Base-by-base conservation (phyloP, 2,329 filamentous ascomycete genomes). In the Scedosporium minutisporum region DNA sequence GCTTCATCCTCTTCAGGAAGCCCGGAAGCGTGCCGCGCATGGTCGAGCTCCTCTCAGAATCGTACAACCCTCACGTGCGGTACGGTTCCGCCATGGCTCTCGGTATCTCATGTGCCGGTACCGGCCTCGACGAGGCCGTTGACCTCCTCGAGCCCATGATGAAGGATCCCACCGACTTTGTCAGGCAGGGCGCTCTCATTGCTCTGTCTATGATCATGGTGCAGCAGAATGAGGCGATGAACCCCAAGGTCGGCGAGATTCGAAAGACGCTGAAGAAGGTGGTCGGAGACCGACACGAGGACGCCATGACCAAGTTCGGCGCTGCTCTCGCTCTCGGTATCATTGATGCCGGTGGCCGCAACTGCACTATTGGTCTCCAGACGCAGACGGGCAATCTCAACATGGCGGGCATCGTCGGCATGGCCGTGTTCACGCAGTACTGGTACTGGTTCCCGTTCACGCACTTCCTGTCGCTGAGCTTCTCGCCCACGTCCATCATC, bases 391-490 rank as follows among this genome's bases (percentile, higher is more conserved):
- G 96, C 66, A 99, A 97, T 73, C 86, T 99, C 67, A 97, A 99
- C 81, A 97, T 99, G 93, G 87, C 93, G 18, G 96, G 91, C 65
- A 96, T 99, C 67, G 93, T 99, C 18, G 96, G 95, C 68, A 96
- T 96, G 87, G 93, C 92, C 29, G 90, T 99, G 62, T 99, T 99
- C 77, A 96, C 93, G 7, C 95, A 99, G 74, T 99, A 99, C 80
- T 99, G 95, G 95, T 99, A 99, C 80, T 99, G 95, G 95, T 99
- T 99, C 85, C 95, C 95, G 64, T 89, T 97, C 70, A 96, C 95
- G 33, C 95, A 99, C 77, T 99, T 99, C 85, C 76, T 99, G 63
- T 96, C 93, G 0, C 82, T 99, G 65, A 93, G 91, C 70, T 97
- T 99, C 77, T 92, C 91, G n/a, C 95, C 95, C 1, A 99, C 96